Evolutionary conservation across 805 yeast genomes (phyloP), one percentile per base, ranked within the genome.

Genomic region (Saturnispora dispora): DNA sequence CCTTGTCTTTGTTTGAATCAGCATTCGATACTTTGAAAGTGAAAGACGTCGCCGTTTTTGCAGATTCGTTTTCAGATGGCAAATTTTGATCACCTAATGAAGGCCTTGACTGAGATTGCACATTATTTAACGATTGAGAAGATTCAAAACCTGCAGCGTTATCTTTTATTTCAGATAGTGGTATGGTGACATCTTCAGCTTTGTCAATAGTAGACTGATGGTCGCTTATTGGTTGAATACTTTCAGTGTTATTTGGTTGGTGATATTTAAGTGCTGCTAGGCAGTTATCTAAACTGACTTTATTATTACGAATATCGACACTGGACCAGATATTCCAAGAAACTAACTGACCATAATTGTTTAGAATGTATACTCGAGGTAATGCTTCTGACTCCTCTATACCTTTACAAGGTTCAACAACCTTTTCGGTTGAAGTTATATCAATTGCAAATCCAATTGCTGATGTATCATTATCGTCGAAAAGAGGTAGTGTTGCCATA

Each of bases 361-460:
- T 82, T 52, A 87, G 64, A 8, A 78, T 68, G 70, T 83, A 78
- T 15, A 86, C 52, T 28, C 85, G 70, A 0, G 96, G 96, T 52
- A 86, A 69, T 39, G 87, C 81, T 0, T 62, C 71, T 9, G 79
- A 78, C 39, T 71, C 71, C 1, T 83, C 87, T 2, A 83, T 71
- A 10, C 81, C 81, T 6, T 71, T 64, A 54, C 81, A 76, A 0
- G 91, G 88, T 13, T 76, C 74, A 2, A 62, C 50, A 2, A 82
- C 77, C 1, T 58, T 58, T 1, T 70, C 72, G 0, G 64, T 63
- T 2, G 78, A 68, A 10, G 74, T 68, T 13, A 81, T 58, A 61
- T 88, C 95, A 5, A 87, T 46, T 0, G 79, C 79, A 10, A 85
- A 56, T 5, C 96, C 96, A 22, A 85, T 69, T 0, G 91, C 81